Conservation (phyloP, 805 yeast species). For the Teunomyces kruisii region DNA sequence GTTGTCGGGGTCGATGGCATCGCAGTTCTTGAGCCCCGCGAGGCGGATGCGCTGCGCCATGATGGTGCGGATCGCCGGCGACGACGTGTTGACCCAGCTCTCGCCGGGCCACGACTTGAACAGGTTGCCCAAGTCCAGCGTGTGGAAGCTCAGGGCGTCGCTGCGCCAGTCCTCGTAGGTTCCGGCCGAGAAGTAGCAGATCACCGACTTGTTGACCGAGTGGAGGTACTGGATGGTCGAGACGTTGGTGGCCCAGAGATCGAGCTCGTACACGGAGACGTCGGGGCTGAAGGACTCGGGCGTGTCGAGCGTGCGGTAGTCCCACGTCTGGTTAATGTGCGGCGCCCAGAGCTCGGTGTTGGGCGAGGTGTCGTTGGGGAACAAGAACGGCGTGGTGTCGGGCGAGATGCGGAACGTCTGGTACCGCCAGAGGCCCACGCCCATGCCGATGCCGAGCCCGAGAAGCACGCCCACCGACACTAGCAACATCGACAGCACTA, state of each 20-base stretch:
- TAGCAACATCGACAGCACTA: neutral
- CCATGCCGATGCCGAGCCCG: neutral
- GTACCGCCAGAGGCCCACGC: neutral
- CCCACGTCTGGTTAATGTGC: neutral
- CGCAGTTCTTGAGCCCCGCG: constrained; percentile 22
- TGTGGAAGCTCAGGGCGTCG: constrained; percentile 17
- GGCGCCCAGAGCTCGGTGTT: neutral
- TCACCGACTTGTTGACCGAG: constrained; percentile 17
- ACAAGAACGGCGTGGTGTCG: neutral
- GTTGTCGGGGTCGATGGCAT: constrained; percentile 30
- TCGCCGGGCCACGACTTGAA: constrained; percentile 30
- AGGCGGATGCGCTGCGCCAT: constrained; percentile 18
- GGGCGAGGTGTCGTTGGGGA: neutral
- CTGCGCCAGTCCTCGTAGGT: constrained; percentile 27
- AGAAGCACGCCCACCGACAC: neutral
- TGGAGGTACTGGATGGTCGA: constrained; percentile 16
- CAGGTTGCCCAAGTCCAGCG: constrained; percentile 19
- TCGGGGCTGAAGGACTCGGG: neutral
- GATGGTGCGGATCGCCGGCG: constrained; percentile 17
- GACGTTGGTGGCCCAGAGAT: constrained; percentile 18
- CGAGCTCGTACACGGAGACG: constrained; percentile 10
- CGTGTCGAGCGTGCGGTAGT: neutral
- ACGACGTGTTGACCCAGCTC: constrained; percentile 22
- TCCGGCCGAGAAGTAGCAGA: constrained; percentile 32
- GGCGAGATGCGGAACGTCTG: neutral